Percentiles rank a stretch among this genome's conserved stretches.
These are phyloP conservation scores for Gamarada debralockiae DNA, from an alignment of 495 filamentous ascomycete genomes.

Conservation along the genomic window DNA sequence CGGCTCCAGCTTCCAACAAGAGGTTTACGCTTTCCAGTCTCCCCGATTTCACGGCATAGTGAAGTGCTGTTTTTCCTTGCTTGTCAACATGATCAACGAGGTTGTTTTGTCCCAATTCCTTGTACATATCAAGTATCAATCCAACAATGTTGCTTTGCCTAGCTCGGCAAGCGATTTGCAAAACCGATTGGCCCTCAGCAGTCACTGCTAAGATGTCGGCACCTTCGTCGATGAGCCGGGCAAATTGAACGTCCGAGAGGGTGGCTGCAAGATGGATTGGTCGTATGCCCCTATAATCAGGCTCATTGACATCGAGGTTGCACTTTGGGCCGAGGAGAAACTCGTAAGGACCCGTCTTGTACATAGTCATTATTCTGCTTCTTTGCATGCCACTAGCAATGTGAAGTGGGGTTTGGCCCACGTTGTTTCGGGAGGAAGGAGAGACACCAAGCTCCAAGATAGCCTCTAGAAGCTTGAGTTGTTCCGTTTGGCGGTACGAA, in stretches of 20 bases:
- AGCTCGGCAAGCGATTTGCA: slow-evolving; percentile 36
- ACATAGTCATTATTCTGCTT: neutral
- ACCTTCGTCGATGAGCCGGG: slow-evolving; percentile 30
- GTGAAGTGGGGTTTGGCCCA: slow-evolving; percentile 27
- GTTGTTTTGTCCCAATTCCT: neutral
- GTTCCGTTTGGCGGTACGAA: neutral
- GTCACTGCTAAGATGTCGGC: slow-evolving; percentile 26
- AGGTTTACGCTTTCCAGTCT: slow-evolving; percentile 30
- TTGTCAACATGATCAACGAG: slow-evolving; percentile 21
- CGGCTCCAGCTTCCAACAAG: slow-evolving; percentile 32
- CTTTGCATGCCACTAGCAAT: slow-evolving; percentile 5
- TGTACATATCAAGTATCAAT: slow-evolving; percentile 29
- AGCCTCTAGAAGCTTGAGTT: neutral
- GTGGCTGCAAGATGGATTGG: slow-evolving; percentile 34
- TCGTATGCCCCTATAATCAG: slow-evolving; percentile 5
- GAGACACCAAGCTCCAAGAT: slow-evolving; percentile 12
- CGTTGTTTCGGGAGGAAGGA: slow-evolving; percentile 16
- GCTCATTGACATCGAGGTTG: slow-evolving; percentile 15
- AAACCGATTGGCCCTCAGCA: slow-evolving; percentile 27
- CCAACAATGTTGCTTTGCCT: slow-evolving; percentile 35
- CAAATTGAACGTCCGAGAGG: slow-evolving; percentile 26
- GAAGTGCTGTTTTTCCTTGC: slow-evolving; percentile 27
- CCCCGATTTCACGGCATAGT: slow-evolving; percentile 35
- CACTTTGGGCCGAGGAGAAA: neutral
- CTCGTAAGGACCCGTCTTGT: neutral